Base-by-base conservation (phyloP, 139 green algal species). In the Pleodorina starrii region DNA sequence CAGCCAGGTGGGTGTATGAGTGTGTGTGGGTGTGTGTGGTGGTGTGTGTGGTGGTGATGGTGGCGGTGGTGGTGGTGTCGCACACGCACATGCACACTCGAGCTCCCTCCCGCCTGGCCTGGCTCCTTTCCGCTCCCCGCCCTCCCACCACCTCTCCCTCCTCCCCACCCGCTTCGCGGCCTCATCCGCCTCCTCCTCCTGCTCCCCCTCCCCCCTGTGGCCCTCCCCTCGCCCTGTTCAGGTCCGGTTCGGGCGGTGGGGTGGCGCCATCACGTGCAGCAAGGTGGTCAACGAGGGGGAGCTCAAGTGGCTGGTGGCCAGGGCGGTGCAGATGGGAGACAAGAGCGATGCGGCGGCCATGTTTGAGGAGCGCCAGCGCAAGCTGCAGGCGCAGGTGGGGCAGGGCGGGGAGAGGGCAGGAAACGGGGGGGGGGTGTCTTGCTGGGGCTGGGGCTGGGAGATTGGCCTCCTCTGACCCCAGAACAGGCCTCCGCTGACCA, bases 251-350 rank as follows among this genome's bases (percentile, higher is more conserved):
- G 79, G 88, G 42, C 88, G 81, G 5, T 91, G 88, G 88, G 88
- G 88, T 42, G 88, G 88, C 25, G 80, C 85, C 78, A 91, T 91
- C 79, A 88, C 71, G 5, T 71, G 50, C 88, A 89, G 80, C 72
- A 87, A 84, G 71, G 88, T 91, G 88, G 88, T 91, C 38, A 86
- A 74, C 44, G 88, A 91, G 72, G 77, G 72, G 27, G 88, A 91
- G 71, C 80, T 91, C 78, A 76, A 80, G 43, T 91, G 88, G 88
- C 79, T 91, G 46, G 88, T 91, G 80, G 88, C 75, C 36, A 71
- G 88, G 17, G 77, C 88, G 23, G 88, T 91, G 81, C 75, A 86
- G 80, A 51, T 91, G 88, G 72, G 51, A 25, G 80, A 91, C 36
- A 86, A 86, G 48, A 81, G 36, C 54, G 81, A 89, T 14, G 68